Base-by-base conservation (phyloP, 495 filamentous ascomycete genomes). In the Diplogelasinospora grovesii region DNA sequence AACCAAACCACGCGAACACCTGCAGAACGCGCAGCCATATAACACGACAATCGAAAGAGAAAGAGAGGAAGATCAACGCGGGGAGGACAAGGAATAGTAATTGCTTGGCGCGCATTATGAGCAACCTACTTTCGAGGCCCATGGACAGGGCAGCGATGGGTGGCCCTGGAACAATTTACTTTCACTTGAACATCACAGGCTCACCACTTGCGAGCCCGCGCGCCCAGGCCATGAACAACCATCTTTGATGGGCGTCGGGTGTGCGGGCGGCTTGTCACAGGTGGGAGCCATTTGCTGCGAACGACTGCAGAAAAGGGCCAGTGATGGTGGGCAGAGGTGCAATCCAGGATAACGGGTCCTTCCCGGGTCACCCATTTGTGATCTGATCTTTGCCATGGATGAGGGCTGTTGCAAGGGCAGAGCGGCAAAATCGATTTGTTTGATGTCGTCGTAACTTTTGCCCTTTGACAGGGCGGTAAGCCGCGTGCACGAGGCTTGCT, bases 21-120 rank as follows among this genome's bases (percentile, higher is more conserved):
- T n/a, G 37, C 15, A 29, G 11, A 39, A 4, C 9, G 37, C 37
- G 37, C 24, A 23, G 18, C 5, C 37, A 30, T 39, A 30, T 29
- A 29, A 13, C 21, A 28, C 2, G 10, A 39, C 8, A 19, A n/a
- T 20, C 14, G 22, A 16, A 26, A n/a, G 22, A 39, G 15, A 31
- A 20, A 40, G 4, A 30, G 18, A 41, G 19, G 21, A 24, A 15
- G 27, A 23, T 32, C 27, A 27, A 10, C 22, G 16, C 13, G 25
- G 25, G 15, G 25, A 13, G 16, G 20, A 3, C 21, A 4, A 8
- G 21, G 20, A 6, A 15, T 5, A 21, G 5, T 10, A 10, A 9
- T 10, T 11, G 31, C 34, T 36, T 36, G 22, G 34, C 22, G 9
- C 22, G 18, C 34, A 39, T 8, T 16, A 7, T 8, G 4, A 14